Base-by-base conservation (phyloP, 805 yeast species). In the Wickerhamomyces mucosus region DNA sequence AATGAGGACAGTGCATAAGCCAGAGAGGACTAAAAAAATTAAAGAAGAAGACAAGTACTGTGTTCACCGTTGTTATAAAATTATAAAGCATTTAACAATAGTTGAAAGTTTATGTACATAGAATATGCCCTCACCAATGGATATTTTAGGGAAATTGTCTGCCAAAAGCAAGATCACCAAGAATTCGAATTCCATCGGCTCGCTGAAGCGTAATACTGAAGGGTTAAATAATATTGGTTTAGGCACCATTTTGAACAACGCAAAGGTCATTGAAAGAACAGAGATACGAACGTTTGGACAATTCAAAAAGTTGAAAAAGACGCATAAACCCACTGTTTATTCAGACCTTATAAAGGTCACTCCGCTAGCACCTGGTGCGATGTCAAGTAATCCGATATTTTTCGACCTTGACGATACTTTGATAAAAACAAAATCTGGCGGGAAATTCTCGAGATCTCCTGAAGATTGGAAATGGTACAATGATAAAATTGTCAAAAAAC, bases 361-460 rank as follows among this genome's bases (percentile, higher is more conserved):
- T 0, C 76, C 76, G 7, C 38, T 21, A 19, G 32, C 6, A 10
- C 38, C 36, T n/a, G n/a, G n/a, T n/a, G n/a, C n/a, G n/a, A n/a
- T 84, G 84, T 3, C 80, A 81, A 0, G 14, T 14, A 6, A 6
- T 21, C 26, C 26, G 7, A 13, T 23, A 13, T 23, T 23, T 16
- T 89, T 88, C 54, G 97, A 89, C 53, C 60, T 89, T 31, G 98
- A 89, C 58, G 78, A 73, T 7, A 89, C 97, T 0, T 43, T 89
- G 7, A 71, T 84, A 0, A 50, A 51, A 12, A 76, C 95, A 0
- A 77, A 72, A 47, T 67, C 82, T 0, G 84, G 83, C 1, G 28
- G 47, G 13, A 67, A 61, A 28, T 84, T 77, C 48, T 65, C 85
- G 0, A 55, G 65, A 16, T 58, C 69, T 7, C 67, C 80, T 1